phyloP scores from a whole-genome alignment of 2,329 filamentous ascomycete species.

The Rhynchosporium secalis region DNA sequence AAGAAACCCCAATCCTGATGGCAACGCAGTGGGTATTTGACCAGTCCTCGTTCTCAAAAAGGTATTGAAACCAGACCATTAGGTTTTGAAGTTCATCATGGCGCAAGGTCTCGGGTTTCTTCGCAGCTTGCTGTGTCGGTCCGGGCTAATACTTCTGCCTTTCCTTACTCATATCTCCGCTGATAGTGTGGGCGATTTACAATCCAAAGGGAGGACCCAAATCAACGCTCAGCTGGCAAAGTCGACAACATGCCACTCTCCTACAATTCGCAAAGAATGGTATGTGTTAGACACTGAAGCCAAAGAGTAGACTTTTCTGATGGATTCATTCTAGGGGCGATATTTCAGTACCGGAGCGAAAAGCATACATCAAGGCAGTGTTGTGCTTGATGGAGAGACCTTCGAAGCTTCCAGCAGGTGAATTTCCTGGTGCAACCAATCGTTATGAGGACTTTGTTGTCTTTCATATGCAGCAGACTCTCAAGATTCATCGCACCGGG shows the following conservation, averaged over 20 bases:
- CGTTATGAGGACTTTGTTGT: constrained; percentile 43
- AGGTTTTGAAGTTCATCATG: constrained; percentile 15
- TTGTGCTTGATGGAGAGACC: constrained; percentile 40
- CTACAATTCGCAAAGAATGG: constrained; percentile 9
- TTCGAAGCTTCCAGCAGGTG: constrained; percentile 37
- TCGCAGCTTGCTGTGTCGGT: constrained; percentile 13
- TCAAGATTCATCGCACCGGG: constrained; percentile 30
- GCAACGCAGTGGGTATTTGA: constrained; percentile 3
- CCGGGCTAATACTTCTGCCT: constrained; percentile 11
- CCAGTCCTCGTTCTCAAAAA: constrained; percentile 6
- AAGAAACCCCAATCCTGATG: no score
- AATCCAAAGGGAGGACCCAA: constrained; percentile 26
- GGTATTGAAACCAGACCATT: not conserved
- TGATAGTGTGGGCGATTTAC: constrained; percentile 26
- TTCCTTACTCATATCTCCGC: constrained; percentile 15
- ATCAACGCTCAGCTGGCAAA: constrained; percentile 24
- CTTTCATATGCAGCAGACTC: constrained; percentile 41
- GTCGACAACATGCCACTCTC: constrained; percentile 7
- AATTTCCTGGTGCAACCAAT: constrained; percentile 23
- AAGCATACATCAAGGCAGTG: constrained; percentile 41
- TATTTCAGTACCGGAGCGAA: constrained; percentile 20
- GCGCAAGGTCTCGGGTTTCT: constrained; percentile 15
- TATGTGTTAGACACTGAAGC: not conserved
- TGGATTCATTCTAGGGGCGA: not conserved
- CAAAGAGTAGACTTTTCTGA: not conserved